Percentiles rank a stretch among this genome's conserved stretches.
These are phyloP conservation scores for Peribolospora baueri DNA, from an alignment of 768 basidiomycete species.

Conservation along the genomic window DNA sequence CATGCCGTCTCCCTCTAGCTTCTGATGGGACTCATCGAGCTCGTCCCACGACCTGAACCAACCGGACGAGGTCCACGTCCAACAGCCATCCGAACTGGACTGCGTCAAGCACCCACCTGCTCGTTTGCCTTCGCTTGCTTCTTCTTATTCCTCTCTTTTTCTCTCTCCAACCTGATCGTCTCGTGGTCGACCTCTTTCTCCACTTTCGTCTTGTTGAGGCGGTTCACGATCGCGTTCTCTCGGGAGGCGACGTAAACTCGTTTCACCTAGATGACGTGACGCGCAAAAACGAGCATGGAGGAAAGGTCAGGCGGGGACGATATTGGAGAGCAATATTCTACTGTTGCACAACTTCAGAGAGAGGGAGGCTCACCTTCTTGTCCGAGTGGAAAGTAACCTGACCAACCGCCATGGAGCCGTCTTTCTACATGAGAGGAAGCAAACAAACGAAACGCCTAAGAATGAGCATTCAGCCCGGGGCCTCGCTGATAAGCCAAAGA, in stretches of 20 bases:
- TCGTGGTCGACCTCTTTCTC: constrained; percentile 52
- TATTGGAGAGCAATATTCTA: not conserved
- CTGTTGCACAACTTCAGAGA: no score
- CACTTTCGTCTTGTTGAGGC: constrained; percentile 73
- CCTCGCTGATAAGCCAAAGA: not conserved
- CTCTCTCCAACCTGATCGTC: constrained; percentile 52
- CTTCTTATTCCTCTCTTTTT: constrained; percentile 20
- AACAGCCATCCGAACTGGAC: no score
- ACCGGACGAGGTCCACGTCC: no score
- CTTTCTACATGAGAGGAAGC: constrained; percentile 37
- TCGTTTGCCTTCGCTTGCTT: constrained; percentile 49
- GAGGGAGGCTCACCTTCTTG: constrained; percentile 35
- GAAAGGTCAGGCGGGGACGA: not conserved
- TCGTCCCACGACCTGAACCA: no score
- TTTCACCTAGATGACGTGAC: constrained; percentile 35
- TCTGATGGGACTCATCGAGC: no score
- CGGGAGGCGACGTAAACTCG: constrained; percentile 52
- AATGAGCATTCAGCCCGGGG: not conserved
- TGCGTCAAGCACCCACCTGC: constrained; percentile 27
- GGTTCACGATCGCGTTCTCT: constrained; percentile 72
- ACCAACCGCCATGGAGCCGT: constrained; percentile 90
- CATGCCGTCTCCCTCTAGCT: not conserved
- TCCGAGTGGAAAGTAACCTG: constrained; percentile 87
- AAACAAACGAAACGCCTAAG: not conserved
- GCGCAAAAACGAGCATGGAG: not conserved